Percentiles rank a stretch among this genome's conserved stretches.
phyloP scores from a whole-genome alignment of 352 stramenopile species.

The Globisporangium camurandrum region DNA sequence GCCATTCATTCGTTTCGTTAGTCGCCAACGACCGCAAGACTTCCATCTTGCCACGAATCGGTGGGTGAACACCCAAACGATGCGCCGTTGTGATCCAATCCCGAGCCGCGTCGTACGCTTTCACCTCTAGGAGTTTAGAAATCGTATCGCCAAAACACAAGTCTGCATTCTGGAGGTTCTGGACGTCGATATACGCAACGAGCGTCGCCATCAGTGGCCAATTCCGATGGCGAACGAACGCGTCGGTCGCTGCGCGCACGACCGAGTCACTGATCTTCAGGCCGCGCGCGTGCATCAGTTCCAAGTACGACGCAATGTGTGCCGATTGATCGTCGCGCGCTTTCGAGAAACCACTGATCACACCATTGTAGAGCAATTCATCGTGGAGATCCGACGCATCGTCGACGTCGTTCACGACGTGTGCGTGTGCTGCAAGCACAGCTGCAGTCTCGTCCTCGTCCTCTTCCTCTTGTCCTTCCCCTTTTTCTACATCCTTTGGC shows the following conservation, averaged over 20 bases:
- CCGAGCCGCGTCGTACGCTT: slow-evolving; percentile 39
- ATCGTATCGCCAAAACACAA: slow-evolving; percentile 65
- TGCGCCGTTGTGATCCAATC: slow-evolving; percentile 52
- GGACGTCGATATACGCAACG: slow-evolving; percentile 37
- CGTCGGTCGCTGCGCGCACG: slow-evolving; percentile 60
- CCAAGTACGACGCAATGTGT: slow-evolving; percentile 55
- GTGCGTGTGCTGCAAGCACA: slow-evolving; percentile 17
- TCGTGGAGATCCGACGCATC: slow-evolving; percentile 28
- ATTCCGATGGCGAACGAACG: slow-evolving; percentile 57
- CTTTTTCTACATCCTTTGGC: too few species aligned
- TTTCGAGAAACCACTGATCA: slow-evolving; percentile 78
- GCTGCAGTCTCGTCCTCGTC: not conserved
- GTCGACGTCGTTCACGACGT: slow-evolving; percentile 19
- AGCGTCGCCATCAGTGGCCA: slow-evolving; percentile 48
- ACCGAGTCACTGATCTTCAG: slow-evolving; percentile 70
- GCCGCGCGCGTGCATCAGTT: slow-evolving; percentile 34
- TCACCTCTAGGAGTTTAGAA: slow-evolving; percentile 66
- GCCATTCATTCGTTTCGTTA: slow-evolving; percentile 43
- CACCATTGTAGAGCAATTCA: slow-evolving; percentile 63
- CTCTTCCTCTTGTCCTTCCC: too few species aligned
- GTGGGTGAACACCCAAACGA: slow-evolving; percentile 35
- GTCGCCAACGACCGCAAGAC: slow-evolving; percentile 30
- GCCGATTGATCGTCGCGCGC: slow-evolving; percentile 57
- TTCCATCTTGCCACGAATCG: slow-evolving; percentile 62
- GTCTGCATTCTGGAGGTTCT: slow-evolving; percentile 42